A percentile compares a stretch with the other conserved stretches of the same genome.
These are phyloP conservation scores for Calonectria pseudoreteaudii DNA, from an alignment of 2,329 filamentous ascomycete species.

Conservation along the genomic window DNA sequence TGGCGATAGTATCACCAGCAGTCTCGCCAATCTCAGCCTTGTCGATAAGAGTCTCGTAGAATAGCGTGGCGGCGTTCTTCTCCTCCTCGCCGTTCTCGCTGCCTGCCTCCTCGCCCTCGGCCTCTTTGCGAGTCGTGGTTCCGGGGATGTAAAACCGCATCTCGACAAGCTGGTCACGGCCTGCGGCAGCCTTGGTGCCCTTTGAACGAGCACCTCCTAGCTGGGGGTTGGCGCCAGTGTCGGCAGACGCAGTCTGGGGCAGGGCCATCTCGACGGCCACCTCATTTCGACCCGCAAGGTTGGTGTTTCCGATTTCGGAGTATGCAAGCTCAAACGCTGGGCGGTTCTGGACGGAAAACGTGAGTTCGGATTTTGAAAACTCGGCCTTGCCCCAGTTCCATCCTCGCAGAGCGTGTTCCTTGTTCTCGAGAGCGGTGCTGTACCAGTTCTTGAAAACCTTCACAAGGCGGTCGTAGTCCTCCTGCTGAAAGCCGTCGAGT, in stretches of 20 bases:
- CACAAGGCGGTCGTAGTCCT: slow-evolving; percentile 90
- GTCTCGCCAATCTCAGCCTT: slow-evolving; percentile 99
- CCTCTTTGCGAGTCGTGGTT: slow-evolving; percentile 81
- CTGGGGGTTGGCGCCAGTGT: slow-evolving; percentile 78
- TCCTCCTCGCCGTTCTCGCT: slow-evolving; percentile 73
- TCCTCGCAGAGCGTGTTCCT: slow-evolving; percentile 92
- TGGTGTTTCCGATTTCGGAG: slow-evolving; percentile 97
- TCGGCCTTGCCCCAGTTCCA: slow-evolving; percentile 99
- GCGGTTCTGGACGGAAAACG: slow-evolving; percentile 96
- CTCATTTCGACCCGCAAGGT: slow-evolving; percentile 96
- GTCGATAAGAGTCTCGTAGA: slow-evolving; percentile 97
- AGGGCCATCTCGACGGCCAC: slow-evolving; percentile 94
- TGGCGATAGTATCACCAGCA: slow-evolving; percentile 97
- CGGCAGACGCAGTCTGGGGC: slow-evolving; percentile 75
- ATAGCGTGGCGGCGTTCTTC: slow-evolving; percentile 95
- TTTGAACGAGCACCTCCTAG: slow-evolving; percentile 79
- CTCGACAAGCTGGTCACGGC: slow-evolving; percentile 93
- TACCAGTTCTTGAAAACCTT: slow-evolving; percentile 99
- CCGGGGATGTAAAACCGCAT: slow-evolving; percentile 99
- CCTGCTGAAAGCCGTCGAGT: slow-evolving; percentile 93
- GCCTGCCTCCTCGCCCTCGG: slow-evolving; percentile 76
- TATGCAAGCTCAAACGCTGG: slow-evolving; percentile 98
- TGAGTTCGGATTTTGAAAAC: slow-evolving; percentile 92
- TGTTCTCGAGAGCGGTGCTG: slow-evolving; percentile 89
- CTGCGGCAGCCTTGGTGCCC: slow-evolving; percentile 90